Percentiles rank a stretch among this genome's conserved stretches.
Evolutionary conservation across 345 rosid genomes (phyloP).

Genomic region (Pugionium dolabratum): DNA sequence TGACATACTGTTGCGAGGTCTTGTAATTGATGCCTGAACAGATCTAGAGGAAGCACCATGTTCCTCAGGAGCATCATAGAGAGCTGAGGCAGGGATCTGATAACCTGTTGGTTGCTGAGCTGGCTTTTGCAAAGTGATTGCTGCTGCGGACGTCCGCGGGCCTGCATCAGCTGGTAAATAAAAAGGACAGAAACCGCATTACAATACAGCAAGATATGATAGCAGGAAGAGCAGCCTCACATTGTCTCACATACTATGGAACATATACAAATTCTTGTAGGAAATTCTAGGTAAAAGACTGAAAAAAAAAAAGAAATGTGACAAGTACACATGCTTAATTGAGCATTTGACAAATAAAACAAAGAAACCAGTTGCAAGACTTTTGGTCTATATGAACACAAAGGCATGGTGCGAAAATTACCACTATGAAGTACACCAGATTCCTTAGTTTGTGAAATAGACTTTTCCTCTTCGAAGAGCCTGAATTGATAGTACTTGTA

Average conservation of each 20-base stretch:
- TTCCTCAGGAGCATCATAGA: slow-evolving; percentile 66
- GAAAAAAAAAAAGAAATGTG: slow-evolving; percentile 1
- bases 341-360: slow-evolving; percentile 11
- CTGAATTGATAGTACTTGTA: slow-evolving; percentile 77
- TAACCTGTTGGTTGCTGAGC: slow-evolving; percentile 61
- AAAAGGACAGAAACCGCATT: slow-evolving; percentile 4
- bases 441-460: slow-evolving; percentile 54
- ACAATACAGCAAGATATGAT: slow-evolving; percentile 25
- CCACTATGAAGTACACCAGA: slow-evolving; percentile 52
- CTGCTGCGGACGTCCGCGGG: slow-evolving; percentile 48
- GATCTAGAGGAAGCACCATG: slow-evolving; percentile 42
- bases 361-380: slow-evolving; percentile 12
- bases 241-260: slow-evolving; percentile 14
- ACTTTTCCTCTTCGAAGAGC: slow-evolving; percentile 81
- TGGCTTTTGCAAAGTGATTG: slow-evolving; percentile 49
- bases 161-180: slow-evolving; percentile 50
- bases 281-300: neutral
- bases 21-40: slow-evolving; percentile 45
- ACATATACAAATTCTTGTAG: slow-evolving; percentile 5
- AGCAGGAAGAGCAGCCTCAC: slow-evolving; percentile 11
- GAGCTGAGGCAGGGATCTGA: slow-evolving; percentile 89
- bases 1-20: slow-evolving; percentile 47
- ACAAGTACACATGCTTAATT: slow-evolving; percentile 6
- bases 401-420: slow-evolving; percentile 28
- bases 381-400: slow-evolving; percentile 11